Conservation (phyloP, 2,329 filamentous ascomycete species). For the Aquanectria penicillioides region DNA sequence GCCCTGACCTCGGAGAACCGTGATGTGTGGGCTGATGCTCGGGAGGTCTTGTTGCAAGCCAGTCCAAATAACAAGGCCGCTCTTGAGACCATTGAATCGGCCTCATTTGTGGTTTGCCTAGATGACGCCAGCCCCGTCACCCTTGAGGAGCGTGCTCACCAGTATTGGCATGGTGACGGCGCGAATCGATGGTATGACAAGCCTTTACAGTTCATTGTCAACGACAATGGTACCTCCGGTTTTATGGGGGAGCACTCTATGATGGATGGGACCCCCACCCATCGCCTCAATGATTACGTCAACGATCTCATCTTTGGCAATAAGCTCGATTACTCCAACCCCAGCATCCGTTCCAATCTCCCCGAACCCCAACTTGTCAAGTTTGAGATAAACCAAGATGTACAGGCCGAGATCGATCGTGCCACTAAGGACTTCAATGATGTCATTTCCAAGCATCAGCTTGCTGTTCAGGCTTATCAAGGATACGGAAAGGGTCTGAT, state of each 20-base stretch:
- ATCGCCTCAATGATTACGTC: constrained; percentile 94
- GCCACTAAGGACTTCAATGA: constrained; percentile 82
- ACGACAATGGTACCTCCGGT: constrained; percentile 96
- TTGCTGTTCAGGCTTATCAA: constrained; percentile 94
- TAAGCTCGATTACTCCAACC: constrained; percentile 88
- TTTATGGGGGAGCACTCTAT: constrained; percentile 99
- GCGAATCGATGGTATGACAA: constrained; percentile 98
- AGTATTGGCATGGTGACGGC: constrained; percentile 99
- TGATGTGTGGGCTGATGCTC: constrained; percentile 89
- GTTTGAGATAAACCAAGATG: constrained; percentile 80
- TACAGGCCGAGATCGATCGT: constrained; percentile 80
- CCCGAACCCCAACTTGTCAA: constrained; percentile 81
- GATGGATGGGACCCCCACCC: constrained; percentile 99
- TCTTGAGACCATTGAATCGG: constrained; percentile 84
- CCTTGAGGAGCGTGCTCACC: constrained; percentile 91
- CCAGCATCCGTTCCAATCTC: constrained; percentile 81
- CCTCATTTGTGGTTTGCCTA: constrained; percentile 91
- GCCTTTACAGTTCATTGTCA: constrained; percentile 96
- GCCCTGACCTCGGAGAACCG: constrained; percentile 91
- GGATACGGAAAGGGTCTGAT: constrained; percentile 98
- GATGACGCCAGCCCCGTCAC: constrained; percentile 93
- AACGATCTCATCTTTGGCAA: constrained; percentile 93
- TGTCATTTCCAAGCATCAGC: constrained; percentile 87
- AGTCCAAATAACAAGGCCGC: constrained; percentile 81
- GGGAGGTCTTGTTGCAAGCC: constrained; percentile 78